phyloP scores from a whole-genome alignment of 139 green algal species.

The Chlorella sp. region DNA sequence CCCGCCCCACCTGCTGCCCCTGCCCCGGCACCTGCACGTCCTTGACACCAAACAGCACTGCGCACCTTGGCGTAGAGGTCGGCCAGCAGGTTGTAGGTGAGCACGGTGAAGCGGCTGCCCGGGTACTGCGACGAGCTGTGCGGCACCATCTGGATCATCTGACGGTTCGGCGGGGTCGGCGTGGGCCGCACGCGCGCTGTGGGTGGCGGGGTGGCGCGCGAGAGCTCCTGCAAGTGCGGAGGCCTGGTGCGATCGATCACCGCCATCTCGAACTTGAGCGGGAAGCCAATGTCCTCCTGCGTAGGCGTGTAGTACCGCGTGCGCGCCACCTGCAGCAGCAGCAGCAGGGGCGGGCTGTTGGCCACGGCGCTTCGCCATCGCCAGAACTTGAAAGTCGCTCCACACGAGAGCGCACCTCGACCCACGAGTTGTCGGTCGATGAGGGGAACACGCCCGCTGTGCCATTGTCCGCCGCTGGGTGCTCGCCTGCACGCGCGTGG shows the following conservation, averaged over 20 bases:
- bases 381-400: neutral
- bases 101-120: slow-evolving; percentile 76
- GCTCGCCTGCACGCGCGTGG: neutral
- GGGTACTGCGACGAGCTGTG: neutral
- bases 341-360: slow-evolving; percentile 1
- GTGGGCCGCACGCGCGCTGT: slow-evolving; percentile 74
- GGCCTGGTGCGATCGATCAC: slow-evolving; percentile 23
- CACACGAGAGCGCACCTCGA: neutral
- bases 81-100: slow-evolving; percentile 96
- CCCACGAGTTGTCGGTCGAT: neutral
- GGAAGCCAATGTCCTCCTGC: slow-evolving; percentile 80
- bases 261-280: slow-evolving; percentile 82
- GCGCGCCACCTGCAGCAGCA: slow-evolving; percentile 52
- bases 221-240: neutral
- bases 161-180: slow-evolving; percentile 59
- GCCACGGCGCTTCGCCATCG: neutral
- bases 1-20: too few species aligned
- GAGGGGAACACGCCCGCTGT: neutral
- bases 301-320: slow-evolving; percentile 68
- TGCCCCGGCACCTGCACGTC: too few species aligned
- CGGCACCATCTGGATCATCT: slow-evolving; percentile 63
- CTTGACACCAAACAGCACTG: too few species aligned
- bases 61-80: slow-evolving; percentile 93
- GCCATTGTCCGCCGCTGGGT: neutral
- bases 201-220: slow-evolving; percentile 5